These are phyloP conservation scores for Asterophora parasitica DNA, from an alignment of 768 basidiomycete species.

Conservation along the genomic window DNA sequence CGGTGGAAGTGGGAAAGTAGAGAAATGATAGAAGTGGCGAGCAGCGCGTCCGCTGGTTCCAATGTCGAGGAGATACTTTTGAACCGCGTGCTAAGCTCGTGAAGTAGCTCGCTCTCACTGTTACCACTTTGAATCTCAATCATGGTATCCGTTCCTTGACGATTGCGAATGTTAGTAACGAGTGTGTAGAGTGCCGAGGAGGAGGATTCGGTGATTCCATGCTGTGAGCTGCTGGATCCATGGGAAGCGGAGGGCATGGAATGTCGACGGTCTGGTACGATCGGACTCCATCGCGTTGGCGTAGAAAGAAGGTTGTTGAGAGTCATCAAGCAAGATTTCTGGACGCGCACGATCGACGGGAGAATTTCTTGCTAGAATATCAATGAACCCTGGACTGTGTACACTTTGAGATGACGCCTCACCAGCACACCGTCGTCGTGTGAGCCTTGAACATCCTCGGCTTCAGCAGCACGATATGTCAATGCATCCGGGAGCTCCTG, in stretches of 20 bases:
- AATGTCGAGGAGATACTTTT: conserved; percentile 41
- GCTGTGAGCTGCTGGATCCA: conserved; percentile 23
- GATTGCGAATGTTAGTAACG: conserved; percentile 55
- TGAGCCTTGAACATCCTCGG: conserved; percentile 2
- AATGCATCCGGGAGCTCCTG: conserved; percentile 4
- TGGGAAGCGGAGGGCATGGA: conserved; percentile 50
- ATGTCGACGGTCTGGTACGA: conserved; percentile 55
- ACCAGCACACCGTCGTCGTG: conserved; percentile 14
- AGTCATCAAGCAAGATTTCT: conserved; percentile 70
- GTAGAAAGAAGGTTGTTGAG: conserved; percentile 63
- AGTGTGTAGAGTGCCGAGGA: conserved; percentile 59
- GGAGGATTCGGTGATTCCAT: conserved; percentile 29
- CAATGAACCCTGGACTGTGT: conserved; percentile 3
- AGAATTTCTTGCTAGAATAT: conserved; percentile 52
- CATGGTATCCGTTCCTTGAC: conserved; percentile 40
- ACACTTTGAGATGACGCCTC: conserved; percentile 1
- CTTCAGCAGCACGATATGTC: conserved; percentile 1
- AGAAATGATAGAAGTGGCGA: conserved; percentile 65
- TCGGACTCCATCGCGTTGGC: conserved; percentile 45
- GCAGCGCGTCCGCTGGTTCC: conserved; percentile 46
- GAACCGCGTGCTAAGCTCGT: conserved; percentile 55
- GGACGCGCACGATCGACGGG: conserved; percentile 70
- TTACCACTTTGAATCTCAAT: conserved; percentile 35
- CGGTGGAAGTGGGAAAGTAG: conserved; percentile 66
- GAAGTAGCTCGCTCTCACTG: conserved; percentile 49